phyloP scores from a whole-genome alignment of 345 rosid genomes.

The Pseudoturritis turrita region DNA sequence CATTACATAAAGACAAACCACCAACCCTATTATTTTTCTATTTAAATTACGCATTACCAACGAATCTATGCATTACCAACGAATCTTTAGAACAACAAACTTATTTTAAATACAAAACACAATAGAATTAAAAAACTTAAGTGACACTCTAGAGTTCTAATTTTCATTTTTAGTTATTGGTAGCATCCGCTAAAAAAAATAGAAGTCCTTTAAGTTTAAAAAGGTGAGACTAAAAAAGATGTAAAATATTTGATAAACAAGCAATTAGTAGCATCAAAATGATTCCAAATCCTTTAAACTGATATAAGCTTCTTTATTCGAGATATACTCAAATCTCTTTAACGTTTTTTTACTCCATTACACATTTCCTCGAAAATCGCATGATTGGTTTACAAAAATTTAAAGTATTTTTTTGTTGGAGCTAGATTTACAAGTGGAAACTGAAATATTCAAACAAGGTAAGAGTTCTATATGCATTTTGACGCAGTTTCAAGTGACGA shows the following conservation, averaged over 20 bases:
- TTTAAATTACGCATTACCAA: background rate
- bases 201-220: background rate
- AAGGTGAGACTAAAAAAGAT: background rate
- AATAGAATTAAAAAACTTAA: background rate
- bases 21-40: conserved; percentile 18
- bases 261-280: background rate
- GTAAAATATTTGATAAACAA: background rate
- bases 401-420: background rate
- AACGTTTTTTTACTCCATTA: background rate
- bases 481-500: too few species aligned
- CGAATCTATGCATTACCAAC: conserved; percentile 7
- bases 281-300: background rate
- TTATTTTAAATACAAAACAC: too few species aligned
- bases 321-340: background rate
- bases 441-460: background rate
- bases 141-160: background rate
- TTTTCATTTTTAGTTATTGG: background rate
- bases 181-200: too few species aligned
- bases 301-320: background rate
- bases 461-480: background rate
- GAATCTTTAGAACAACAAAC: too few species aligned
- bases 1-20: conserved; percentile 21
- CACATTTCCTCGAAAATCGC: background rate
- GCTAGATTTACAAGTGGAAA: background rate
- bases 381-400: background rate